Base-by-base conservation (phyloP, 2,329 filamentous ascomycete genomes). In the Leptodontidium sp. region DNA sequence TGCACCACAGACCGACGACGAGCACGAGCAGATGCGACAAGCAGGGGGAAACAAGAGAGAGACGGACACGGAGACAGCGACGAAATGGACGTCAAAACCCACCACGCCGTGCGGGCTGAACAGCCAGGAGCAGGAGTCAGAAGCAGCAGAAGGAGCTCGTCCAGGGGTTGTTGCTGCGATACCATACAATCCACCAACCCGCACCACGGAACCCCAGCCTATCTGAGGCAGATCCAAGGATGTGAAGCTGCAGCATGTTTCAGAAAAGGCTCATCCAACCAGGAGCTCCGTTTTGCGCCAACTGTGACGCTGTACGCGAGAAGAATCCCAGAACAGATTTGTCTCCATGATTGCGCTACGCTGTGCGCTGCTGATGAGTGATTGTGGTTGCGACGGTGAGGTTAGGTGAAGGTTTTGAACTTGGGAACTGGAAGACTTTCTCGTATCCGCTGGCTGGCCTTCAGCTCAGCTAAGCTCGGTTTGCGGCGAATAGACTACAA, bases 181-280 rank as follows among this genome's bases (percentile, higher is more conserved):
- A 32, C 29, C 29, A 32, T 32, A 32, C 29, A 32, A 32, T 32
- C 29, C 29, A 32, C 29, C 29, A 32, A 32, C 29, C 29, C 29
- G 29, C n/a, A 43, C n/a, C 57, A 58, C 15, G 35, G 35, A 45
- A 26, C 14, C 57, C 55, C 57, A 59, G 57, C 35, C 24, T 59
- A 59, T 62, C 59, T 62, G 40, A 49, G 43, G 59, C 40, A 32
- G 43, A 35, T 15, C 11, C 40, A 35, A 47, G 59, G 45, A n/a
- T 62, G 24, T 62, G 59, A 50, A 47, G 59, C 59, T 50, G 40
- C 40, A 45, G 24, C 35, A 35, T 32, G 59, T 62, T 50, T 47
- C 40, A 62, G 43, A 29, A 17, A 49, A 62, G 43, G 15, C 26
- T 32, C 59, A 26, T 40, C 57, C 57, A 59, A 59, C 38, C 57